These are phyloP conservation scores for Penicillium pulvis DNA, from an alignment of 495 filamentous ascomycete species.

Conservation along the genomic window DNA sequence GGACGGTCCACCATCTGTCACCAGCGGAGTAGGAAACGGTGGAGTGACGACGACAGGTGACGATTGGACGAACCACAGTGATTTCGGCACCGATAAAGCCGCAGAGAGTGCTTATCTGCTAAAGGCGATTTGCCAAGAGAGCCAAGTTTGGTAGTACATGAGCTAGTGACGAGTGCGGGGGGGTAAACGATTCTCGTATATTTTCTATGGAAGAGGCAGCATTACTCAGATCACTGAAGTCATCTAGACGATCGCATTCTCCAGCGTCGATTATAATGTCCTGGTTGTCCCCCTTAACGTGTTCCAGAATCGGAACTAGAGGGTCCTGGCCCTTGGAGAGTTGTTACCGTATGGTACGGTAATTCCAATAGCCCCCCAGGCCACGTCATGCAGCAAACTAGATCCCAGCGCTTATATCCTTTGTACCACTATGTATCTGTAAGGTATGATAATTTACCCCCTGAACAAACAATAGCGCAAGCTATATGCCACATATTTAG, in stretches of 20 bases:
- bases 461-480: neutral
- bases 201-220: too few relatives aligned
- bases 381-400: slow-evolving; percentile 14
- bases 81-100: neutral
- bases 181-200: neutral
- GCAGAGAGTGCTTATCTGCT: neutral
- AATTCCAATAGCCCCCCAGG: slow-evolving; percentile 7
- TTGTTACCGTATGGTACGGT: neutral
- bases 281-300: neutral
- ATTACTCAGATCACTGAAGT: too few relatives aligned
- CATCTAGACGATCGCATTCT: too few relatives aligned
- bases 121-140: slow-evolving; percentile 8
- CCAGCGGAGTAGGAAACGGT: neutral
- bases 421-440: neutral
- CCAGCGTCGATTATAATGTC: too few relatives aligned
- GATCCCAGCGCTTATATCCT: neutral
- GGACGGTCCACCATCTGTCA: slow-evolving; percentile 12
- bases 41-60: neutral
- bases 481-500: too few relatives aligned
- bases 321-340: too few relatives aligned
- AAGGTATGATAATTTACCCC: neutral
- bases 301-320: neutral
- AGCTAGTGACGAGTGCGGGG: neutral
- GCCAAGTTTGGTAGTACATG: slow-evolving; percentile 7
- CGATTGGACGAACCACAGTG: slow-evolving; percentile 12